Conservation (phyloP, 2,329 filamentous ascomycete species). For the Pyrenophora seminiperda region DNA sequence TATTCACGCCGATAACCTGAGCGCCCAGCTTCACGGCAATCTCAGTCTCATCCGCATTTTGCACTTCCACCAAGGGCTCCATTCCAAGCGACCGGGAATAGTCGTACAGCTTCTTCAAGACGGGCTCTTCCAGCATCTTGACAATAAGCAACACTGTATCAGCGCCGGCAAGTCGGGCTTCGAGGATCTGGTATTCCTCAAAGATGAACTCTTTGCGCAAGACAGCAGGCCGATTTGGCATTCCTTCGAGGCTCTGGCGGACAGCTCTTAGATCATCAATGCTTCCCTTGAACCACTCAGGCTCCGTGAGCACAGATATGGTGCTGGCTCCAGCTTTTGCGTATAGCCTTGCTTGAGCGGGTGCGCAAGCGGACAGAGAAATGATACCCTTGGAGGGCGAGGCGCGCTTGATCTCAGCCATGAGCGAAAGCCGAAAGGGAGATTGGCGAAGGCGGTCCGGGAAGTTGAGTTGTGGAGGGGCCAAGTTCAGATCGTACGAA, state of each 20-base stretch:
- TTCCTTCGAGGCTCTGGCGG: slow-evolving; percentile 82
- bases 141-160: slow-evolving; percentile 96
- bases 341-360: slow-evolving; percentile 87
- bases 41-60: slow-evolving; percentile 91
- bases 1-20: slow-evolving; percentile 95
- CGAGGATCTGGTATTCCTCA: slow-evolving; percentile 96
- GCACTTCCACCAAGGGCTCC: slow-evolving; percentile 97
- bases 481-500: slow-evolving; percentile 80
- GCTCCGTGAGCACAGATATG: slow-evolving; percentile 97
- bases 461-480: slow-evolving; percentile 83
- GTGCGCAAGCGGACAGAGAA: slow-evolving; percentile 82
- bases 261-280: slow-evolving; percentile 91
- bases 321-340: slow-evolving; percentile 93
- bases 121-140: slow-evolving; percentile 86
- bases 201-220: slow-evolving; percentile 97
- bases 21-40: slow-evolving; percentile 84
- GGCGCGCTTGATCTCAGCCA: slow-evolving; percentile 96
- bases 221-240: slow-evolving; percentile 90
- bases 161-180: slow-evolving; percentile 88
- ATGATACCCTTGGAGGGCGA: slow-evolving; percentile 97
- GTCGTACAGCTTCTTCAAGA: slow-evolving; percentile 78
- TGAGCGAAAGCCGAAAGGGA: slow-evolving; percentile 84
- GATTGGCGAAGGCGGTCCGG: slow-evolving; percentile 78
- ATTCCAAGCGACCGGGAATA: slow-evolving; percentile 92
- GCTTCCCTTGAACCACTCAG: slow-evolving; percentile 98